These are phyloP conservation scores for Straminergon stramineum DNA, from an alignment of 225 moss, liverwort and hornwort genomes.

Conservation along the genomic window DNA sequence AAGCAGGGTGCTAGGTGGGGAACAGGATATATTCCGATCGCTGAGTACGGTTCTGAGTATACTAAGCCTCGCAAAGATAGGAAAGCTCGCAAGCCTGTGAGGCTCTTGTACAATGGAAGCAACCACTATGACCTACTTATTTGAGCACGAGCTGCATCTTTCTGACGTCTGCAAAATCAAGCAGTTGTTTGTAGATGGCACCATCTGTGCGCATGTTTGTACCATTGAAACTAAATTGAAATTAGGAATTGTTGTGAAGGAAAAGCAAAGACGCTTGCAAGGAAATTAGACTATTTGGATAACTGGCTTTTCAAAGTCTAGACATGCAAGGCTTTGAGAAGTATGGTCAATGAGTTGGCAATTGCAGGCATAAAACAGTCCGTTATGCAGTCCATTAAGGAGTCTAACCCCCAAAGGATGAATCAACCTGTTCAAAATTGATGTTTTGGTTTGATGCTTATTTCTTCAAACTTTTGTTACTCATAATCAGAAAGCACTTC, in stretches of 20 bases:
- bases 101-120: conserved; percentile 87
- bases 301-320: not conserved
- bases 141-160: conserved; percentile 9
- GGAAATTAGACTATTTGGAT: not conserved
- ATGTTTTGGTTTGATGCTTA: not conserved
- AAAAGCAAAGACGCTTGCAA: not conserved
- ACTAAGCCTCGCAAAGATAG: conserved; percentile 52
- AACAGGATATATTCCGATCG: conserved; percentile 81
- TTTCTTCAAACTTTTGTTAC: not conserved
- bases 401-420: not conserved
- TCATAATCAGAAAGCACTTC: too few relatives aligned
- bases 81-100: conserved; percentile 80
- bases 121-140: conserved; percentile 91
- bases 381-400: too few relatives aligned
- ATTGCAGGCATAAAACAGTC: not conserved
- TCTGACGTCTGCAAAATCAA: not conserved
- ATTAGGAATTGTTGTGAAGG: not conserved
- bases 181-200: not conserved
- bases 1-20: conserved; percentile 57
- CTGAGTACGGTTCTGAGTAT: conserved; percentile 78
- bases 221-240: not conserved
- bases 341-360: not conserved
- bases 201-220: not conserved
- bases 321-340: not conserved
- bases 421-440: not conserved